Evolutionary conservation across 306 rosid species (phyloP).

Genomic region (Quercus gilva): DNA sequence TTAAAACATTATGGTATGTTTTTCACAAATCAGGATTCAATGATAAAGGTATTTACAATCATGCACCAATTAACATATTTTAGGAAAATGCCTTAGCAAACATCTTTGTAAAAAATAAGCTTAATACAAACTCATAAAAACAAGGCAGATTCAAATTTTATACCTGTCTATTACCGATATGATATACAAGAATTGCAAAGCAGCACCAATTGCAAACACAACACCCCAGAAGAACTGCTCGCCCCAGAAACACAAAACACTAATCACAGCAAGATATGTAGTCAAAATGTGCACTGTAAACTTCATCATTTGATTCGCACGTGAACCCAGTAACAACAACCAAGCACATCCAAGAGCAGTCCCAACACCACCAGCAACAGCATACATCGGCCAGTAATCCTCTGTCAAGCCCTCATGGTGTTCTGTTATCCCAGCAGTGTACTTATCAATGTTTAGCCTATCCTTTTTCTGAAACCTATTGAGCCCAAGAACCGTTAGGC

Average conservation of each 20-base stretch:
- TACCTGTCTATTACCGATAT: slow-evolving; percentile 90
- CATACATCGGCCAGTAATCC: slow-evolving; percentile 86
- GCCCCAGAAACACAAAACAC: slow-evolving; percentile 94
- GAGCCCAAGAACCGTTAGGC: slow-evolving; percentile 65
- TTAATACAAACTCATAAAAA: slow-evolving; percentile 1
- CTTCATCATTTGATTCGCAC: slow-evolving; percentile 77
- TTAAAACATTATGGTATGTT: background rate
- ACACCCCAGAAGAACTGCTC: slow-evolving; percentile 89
- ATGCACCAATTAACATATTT: background rate
- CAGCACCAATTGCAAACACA: slow-evolving; percentile 76
- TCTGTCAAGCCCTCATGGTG: slow-evolving; percentile 67
- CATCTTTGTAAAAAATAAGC: background rate
- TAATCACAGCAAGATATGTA: slow-evolving; percentile 87
- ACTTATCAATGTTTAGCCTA: slow-evolving; percentile 80
- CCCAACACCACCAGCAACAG: slow-evolving; percentile 82
- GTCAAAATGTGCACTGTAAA: slow-evolving; percentile 90
- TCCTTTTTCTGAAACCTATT: slow-evolving; percentile 74
- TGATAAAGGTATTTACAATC: background rate
- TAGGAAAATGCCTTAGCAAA: background rate
- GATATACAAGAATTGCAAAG: slow-evolving; percentile 78
- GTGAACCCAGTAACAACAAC: slow-evolving; percentile 75
- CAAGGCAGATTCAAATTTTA: slow-evolving; percentile 5
- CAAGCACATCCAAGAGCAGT: slow-evolving; percentile 79
- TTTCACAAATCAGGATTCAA: background rate
- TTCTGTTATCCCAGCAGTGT: slow-evolving; percentile 48